Conservation (phyloP, 345 rosid species). For the Syzygium oleosum region DNA sequence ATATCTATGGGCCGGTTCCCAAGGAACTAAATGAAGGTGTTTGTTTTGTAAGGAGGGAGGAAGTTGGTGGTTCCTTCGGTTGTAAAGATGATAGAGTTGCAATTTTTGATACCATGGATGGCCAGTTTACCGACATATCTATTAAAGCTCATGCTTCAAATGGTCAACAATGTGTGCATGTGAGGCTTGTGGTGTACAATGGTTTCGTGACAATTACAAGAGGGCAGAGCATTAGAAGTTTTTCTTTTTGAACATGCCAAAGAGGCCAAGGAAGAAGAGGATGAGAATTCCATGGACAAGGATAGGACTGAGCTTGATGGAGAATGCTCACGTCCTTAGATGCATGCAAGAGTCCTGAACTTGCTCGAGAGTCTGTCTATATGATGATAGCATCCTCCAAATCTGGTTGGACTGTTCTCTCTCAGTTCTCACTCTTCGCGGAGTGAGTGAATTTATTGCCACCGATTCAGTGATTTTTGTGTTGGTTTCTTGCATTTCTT, state of each 20-base stretch:
- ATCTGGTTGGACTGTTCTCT: no score
- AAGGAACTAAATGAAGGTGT: no score
- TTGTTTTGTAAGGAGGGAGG: no score
- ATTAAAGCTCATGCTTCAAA: constrained; percentile 89
- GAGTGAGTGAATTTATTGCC: not conserved
- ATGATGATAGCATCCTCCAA: no score
- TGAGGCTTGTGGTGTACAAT: constrained; percentile 83
- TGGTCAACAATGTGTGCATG: constrained; percentile 82
- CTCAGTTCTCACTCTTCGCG: no score
- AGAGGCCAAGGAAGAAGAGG: constrained; percentile 79
- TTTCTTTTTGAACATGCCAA: constrained; percentile 87
- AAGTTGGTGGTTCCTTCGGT: no score
- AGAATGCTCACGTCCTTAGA: constrained; percentile 93
- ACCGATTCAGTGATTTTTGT: not conserved
- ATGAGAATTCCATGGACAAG: constrained; percentile 83
- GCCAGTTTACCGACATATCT: constrained; percentile 56
- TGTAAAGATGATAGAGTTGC: no score
- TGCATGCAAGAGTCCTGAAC: constrained; percentile 99
- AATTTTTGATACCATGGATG: not conserved
- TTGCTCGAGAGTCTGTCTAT: constrained; percentile 12
- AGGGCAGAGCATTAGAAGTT: constrained; percentile 65
- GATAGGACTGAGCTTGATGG: constrained; percentile 85
- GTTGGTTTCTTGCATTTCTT: not conserved
- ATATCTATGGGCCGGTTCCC: no score
- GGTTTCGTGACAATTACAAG: constrained; percentile 66